Evolutionary conservation across 2,329 filamentous ascomycete genomes (phyloP), one percentile per base, ranked within the genome.

Genomic region (Penicillium sp.): DNA sequence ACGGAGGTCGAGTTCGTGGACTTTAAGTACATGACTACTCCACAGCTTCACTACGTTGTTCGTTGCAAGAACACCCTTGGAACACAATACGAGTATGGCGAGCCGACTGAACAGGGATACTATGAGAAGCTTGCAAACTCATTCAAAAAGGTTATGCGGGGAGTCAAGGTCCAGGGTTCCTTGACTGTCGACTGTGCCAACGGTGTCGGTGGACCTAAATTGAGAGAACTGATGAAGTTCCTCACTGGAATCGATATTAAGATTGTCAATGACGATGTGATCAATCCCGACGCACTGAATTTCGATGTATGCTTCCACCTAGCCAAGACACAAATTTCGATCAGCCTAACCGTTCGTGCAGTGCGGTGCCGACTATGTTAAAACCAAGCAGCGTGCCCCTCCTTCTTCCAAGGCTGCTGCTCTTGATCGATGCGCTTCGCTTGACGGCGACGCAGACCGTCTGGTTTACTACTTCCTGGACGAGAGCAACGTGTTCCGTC

Each of bases 21-120:
- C 79, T 93, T 87, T 78, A 94, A 93, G 75, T 87, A 92, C 70
- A 81, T 97, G 67, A 97, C 94, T 11, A 99, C 94, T 3, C 94
- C 94, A n/a, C 94, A 97, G 77, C 83, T 99, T 55, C 94, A 99
- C 79, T 99, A 99, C 76, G 81, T 97, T 61, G 93, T 93, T 30
- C 90, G 94, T 61, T 96, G 92, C 74, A 84, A 91, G 76, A 99
- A 99, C 78, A 97, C 93, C 1, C 84, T 94, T 66, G 90, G 89
- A 57, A 95, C 90, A 2, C 87, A 89, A 52, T 87, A 91, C 64
- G 84, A 91, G 16, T 99, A 97, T 70, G 94, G 94, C 53, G 86
- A 91, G 69, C 84, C 91, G 49, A 96, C 89, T 58, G 93, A 97
- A 78, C 80, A 85, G 55, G 94, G 94, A 34, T 99, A 99, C 78